phyloP scores from a whole-genome alignment of 202 grass and related monocot genomes.

The Bolboschoenoplectus hybrid region DNA sequence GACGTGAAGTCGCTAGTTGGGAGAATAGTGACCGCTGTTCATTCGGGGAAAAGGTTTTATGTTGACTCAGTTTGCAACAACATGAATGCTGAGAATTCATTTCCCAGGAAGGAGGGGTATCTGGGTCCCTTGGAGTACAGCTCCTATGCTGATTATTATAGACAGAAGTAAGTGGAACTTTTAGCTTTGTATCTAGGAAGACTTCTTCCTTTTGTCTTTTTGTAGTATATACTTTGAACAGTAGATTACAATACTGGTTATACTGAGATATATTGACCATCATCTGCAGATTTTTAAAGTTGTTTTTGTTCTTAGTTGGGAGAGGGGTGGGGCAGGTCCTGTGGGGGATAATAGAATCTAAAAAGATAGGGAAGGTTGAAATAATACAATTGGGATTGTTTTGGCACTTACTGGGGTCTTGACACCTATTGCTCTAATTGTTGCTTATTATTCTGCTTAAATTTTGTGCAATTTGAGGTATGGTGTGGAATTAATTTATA shows the following conservation, averaged over 20 bases:
- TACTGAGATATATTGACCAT: conserved; percentile 1
- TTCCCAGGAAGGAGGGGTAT: conserved; percentile 97
- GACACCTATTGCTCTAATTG: conserved; percentile 2
- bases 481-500: conserved; percentile 94
- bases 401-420: neutral
- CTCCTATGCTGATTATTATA: conserved; percentile 98
- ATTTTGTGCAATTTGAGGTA: conserved; percentile 59
- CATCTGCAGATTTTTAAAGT: neutral
- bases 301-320: neutral
- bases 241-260: neutral
- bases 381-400: neutral
- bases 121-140: conserved; percentile 91
- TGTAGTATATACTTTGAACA: conserved; percentile 30
- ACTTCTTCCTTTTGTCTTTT: neutral
- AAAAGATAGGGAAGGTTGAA: neutral
- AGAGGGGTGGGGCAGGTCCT: neutral
- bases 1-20: conserved; percentile 79
- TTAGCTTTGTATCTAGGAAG: conserved; percentile 1
- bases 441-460: conserved; percentile 34
- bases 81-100: conserved; percentile 98
- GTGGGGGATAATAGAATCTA: neutral
- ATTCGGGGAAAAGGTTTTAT: conserved; percentile 99
- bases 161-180: conserved; percentile 73
- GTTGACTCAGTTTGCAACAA: conserved; percentile 82
- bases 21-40: conserved; percentile 93